Evolutionary conservation across 1,139 yeast genomes (phyloP), one percentile per base, ranked within the genome.

Genomic region (Debaryomyces robertsiae): DNA sequence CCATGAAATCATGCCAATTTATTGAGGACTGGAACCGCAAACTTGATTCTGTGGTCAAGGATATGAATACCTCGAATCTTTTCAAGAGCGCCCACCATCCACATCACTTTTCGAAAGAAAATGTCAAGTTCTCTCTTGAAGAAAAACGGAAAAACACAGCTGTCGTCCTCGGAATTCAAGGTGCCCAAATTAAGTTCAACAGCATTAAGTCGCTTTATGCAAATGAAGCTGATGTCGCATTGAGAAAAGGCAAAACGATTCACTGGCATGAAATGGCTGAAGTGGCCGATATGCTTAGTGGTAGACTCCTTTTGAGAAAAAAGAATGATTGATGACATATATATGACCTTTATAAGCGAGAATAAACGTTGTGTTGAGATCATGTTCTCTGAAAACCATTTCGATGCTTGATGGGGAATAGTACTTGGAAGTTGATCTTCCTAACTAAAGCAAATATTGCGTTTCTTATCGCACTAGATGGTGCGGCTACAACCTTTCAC

Each of bases 121-220:
- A 18, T 27, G 25, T 23, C 14, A 25, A 24, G 9, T 19, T 16
- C 30, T 16, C 10, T 13, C 10, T 33, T 11, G 36, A 33, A 25
- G 30, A 33, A n/a, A 7, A 25, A n/a, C n/a, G n/a, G 15, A 19
- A 17, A 9, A 47, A 45, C 15, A 44, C 43, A 34, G 49, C 88
- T 13, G 83, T 81, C 36, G 84, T 85, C 14, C 75, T 84, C 50
- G 88, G 91, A 38, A 75, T 85, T 41, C 80, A 78, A 56, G 91
- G 91, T 4, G 77, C 86, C 9, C 71, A 73, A 42, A 68, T 84
- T 38, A 65, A 66, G 32, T 84, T 82, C 61, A 75, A 79, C 29
- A 74, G 77, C 35, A 71, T 84, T 40, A 68, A 68, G 30, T 65
- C 68, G 6, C 65, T 85, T 45, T 83, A 83, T 76, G 65, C 67